phyloP scores from a whole-genome alignment of 176 grass and related monocot genomes.

The Rhipidocladum racemiflorum region DNA sequence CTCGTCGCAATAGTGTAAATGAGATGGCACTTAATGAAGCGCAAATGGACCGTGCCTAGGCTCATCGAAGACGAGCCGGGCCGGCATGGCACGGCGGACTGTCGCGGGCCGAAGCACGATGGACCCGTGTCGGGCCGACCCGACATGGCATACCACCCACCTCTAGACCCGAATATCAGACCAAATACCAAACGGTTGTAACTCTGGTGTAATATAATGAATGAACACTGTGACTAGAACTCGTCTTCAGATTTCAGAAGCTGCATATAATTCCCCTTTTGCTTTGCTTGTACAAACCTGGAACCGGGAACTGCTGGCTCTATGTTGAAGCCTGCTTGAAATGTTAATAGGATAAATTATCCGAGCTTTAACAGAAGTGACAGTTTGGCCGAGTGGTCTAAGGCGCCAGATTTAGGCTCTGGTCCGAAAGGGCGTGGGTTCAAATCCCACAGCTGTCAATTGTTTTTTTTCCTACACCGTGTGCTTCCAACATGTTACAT shows the following conservation, averaged over 20 bases:
- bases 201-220: background rate
- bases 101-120: too few species aligned
- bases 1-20: too few species aligned
- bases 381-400: constrained; percentile 63
- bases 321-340: background rate
- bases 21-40: too few species aligned
- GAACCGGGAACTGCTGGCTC: too few species aligned
- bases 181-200: background rate
- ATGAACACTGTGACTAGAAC: background rate
- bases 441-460: constrained; percentile 91
- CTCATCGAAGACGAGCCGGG: too few species aligned
- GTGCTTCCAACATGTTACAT: background rate
- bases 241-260: background rate
- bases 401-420: constrained; percentile 99
- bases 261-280: background rate
- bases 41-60: too few species aligned
- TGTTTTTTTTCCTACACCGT: background rate
- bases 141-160: too few species aligned
- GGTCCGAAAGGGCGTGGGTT: constrained; percentile 99
- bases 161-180: background rate
- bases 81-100: too few species aligned
- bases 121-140: too few species aligned
- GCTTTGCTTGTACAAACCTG: background rate
- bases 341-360: background rate
- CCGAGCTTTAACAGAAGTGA: accelerated